phyloP scores from a whole-genome alignment of 257 asterid genomes.

The Linderniella brevidens region DNA sequence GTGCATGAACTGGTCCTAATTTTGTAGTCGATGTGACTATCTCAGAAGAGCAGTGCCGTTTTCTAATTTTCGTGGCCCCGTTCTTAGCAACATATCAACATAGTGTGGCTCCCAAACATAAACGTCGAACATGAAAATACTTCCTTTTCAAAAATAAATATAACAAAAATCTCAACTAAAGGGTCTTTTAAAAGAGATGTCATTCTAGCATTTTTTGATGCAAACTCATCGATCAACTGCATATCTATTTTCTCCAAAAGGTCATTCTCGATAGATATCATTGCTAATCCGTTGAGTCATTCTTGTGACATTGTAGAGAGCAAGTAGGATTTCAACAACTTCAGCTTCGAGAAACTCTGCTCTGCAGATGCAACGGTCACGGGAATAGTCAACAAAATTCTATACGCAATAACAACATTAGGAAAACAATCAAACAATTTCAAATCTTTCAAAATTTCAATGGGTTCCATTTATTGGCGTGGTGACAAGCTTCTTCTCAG shows the following conservation, averaged over 20 bases:
- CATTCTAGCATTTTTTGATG: neutral
- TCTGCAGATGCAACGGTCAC: neutral
- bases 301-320: conserved; percentile 1
- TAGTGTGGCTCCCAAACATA: no score
- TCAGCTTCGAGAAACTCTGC: neutral
- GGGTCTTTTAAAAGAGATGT: no score
- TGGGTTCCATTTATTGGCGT: neutral
- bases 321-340: neutral
- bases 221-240: conserved; percentile 3
- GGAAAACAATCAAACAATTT: neutral
- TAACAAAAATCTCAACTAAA: no score
- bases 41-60: no score
- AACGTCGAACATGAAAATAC: no score
- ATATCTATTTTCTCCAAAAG: neutral
- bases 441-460: neutral
- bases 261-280: conserved; percentile 1
- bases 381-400: neutral
- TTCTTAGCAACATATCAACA: no score
- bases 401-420: neutral
- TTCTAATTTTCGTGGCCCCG: no score
- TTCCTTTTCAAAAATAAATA: no score
- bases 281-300: neutral
- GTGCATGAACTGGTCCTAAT: no score
- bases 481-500: neutral
- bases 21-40: no score